Evolutionary conservation across 257 asterid genomes (phyloP).

Genomic region (Scutellaria minor): DNA sequence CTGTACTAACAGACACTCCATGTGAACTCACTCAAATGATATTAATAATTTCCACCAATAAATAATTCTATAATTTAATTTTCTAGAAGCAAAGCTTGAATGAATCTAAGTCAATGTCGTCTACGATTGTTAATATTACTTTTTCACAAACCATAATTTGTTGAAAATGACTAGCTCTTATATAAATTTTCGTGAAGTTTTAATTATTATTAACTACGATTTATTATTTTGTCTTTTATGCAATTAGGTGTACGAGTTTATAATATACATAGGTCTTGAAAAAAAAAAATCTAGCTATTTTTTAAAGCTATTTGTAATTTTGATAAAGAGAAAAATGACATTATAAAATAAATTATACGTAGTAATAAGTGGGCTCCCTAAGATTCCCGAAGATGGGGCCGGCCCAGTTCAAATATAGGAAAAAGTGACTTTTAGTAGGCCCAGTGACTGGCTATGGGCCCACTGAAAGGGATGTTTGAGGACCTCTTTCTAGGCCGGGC

Average conservation of each 20-base stretch:
- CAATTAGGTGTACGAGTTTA: background rate
- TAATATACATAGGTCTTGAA: background rate
- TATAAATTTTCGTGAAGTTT: background rate
- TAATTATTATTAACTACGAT: background rate
- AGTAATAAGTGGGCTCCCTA: background rate
- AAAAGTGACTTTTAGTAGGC: constrained; percentile 25
- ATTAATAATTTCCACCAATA: background rate
- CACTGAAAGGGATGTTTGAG: constrained; percentile 21
- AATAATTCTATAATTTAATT: too few relatives aligned
- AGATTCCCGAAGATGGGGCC: constrained; percentile 36
- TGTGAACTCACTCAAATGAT: constrained; percentile 30
- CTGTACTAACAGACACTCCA: constrained; percentile 36
- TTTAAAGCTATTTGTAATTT: background rate
- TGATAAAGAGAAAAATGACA: background rate
- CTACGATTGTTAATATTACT: background rate
- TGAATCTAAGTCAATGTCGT: constrained; percentile 32
- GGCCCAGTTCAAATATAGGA: background rate
- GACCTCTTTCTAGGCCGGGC: background rate
- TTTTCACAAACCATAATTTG: background rate
- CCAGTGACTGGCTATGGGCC: constrained; percentile 8
- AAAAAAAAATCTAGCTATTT: background rate
- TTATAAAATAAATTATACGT: background rate
- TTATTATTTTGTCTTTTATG: background rate
- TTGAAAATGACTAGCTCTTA: constrained; percentile 16
- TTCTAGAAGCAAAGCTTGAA: constrained; percentile 2